Evolutionary conservation across 768 basidiomycete species (phyloP).

Genomic region (Suillus fuscotomentosus): DNA sequence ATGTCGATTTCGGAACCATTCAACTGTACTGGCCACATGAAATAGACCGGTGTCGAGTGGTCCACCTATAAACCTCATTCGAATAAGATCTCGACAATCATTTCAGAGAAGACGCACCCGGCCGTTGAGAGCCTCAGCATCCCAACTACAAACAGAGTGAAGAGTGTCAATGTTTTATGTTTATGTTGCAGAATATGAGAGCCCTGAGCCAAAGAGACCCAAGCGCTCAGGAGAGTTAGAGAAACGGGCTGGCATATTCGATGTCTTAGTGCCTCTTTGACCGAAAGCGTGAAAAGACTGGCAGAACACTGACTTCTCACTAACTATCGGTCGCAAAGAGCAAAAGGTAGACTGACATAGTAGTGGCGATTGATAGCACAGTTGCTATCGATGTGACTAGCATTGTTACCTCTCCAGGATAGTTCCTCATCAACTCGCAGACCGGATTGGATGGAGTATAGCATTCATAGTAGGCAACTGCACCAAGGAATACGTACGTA

Average conservation of each 20-base stretch:
- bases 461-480: not conserved
- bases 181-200: not conserved
- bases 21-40: not conserved
- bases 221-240: not conserved
- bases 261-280: constrained; percentile 11
- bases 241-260: constrained; percentile 11
- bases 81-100: not conserved
- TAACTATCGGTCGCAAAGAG: not conserved
- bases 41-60: constrained; percentile 8
- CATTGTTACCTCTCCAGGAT: constrained; percentile 6
- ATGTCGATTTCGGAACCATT: constrained; percentile 11
- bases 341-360: not conserved
- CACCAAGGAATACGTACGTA: constrained; percentile 7
- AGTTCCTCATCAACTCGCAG: not conserved
- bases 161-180: not conserved
- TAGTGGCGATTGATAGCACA: not conserved
- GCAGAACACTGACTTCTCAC: not conserved
- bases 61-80: constrained; percentile 7
- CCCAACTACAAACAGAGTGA: constrained; percentile 3
- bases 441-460: constrained; percentile 1
- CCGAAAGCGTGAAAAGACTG: constrained; percentile 6
- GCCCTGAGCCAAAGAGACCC: constrained; percentile 6
- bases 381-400: constrained; percentile 1
- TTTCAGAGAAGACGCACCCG: not conserved
- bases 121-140: constrained; percentile 5